Base-by-base conservation (phyloP, 2,329 filamentous ascomycete genomes). In the Colletotrichum karsti region DNA sequence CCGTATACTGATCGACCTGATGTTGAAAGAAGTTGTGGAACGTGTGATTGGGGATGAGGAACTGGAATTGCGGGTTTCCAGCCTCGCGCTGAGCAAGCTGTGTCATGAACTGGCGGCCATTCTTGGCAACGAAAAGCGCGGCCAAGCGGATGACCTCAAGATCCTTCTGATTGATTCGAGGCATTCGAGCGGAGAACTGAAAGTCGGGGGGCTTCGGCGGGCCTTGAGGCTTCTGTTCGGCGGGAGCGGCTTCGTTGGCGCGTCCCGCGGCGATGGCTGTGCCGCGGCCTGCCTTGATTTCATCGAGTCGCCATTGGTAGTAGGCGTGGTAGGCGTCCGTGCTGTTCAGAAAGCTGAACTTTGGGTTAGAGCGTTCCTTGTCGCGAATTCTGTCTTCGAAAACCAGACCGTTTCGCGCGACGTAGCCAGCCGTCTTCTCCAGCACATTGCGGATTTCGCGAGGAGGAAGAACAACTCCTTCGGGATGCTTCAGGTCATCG, bases 11-110 rank as follows among this genome's bases (percentile, higher is more conserved):
- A 73, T 98, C 95, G 68, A 98, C 91, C 67, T 97, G 87, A 71
- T 95, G 90, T 73, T 94, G 93, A 80, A 98, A 98, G 83, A 96
- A 98, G 78, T 95, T 95, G 83, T 98, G 94, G 70, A 98, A 91
- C 75, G 93, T 97, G 83, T 99, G 96, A 75, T 97, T 97, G 15
- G 95, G 94, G 60, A 95, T 91, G 59, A 99, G 85, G 77, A 99
- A 99, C 80, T 98, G 94, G 79, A 98, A 99, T 78, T 99, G 95
- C 72, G 91, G 94, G 80, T 98, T 98, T 75, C 92, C 89, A 18
- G 92, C 88, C 82, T 99, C 95, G 72, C 93, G 90, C 81, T 97
- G 95, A 24, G 93, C 93, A 70, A 99, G 84, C 61, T 92, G 89
- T 22, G 94, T 98, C 88, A 97, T 93, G 82, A 96, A 99, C 69